Evolutionary conservation across 2,329 filamentous ascomycete genomes (phyloP).

Genomic region (Calonectria pseudoturangicola): DNA sequence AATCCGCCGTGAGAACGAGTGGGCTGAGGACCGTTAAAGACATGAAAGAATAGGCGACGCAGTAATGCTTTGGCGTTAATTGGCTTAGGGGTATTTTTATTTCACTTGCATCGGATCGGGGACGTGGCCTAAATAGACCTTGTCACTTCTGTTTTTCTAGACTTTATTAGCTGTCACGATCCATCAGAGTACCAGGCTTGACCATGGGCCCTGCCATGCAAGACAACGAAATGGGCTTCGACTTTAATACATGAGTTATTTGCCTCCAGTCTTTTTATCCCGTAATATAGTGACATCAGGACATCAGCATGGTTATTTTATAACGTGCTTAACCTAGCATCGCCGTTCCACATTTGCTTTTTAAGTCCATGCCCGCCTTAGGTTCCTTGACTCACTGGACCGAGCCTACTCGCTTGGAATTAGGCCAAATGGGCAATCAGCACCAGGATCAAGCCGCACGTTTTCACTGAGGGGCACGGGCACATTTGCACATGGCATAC

Average conservation of each 20-base stretch:
- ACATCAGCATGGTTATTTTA: too few relatives aligned
- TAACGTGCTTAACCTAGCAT: too few relatives aligned
- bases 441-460: not conserved
- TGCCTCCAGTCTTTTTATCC: too few relatives aligned
- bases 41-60: slow-evolving; percentile 27
- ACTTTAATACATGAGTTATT: slow-evolving; percentile 20
- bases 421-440: not conserved
- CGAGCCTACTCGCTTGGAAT: not conserved
- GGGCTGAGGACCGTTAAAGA: slow-evolving; percentile 86
- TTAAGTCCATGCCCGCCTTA: too few relatives aligned
- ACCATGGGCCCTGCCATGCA: slow-evolving; percentile 21
- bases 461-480: not conserved
- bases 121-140: slow-evolving; percentile 24
- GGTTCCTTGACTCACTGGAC: not conserved
- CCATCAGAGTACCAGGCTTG: slow-evolving; percentile 39
- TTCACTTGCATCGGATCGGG: slow-evolving; percentile 44
- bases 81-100: slow-evolving; percentile 48
- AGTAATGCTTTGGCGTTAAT: slow-evolving; percentile 51
- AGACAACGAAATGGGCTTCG: slow-evolving; percentile 19
- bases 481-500: not conserved
- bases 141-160: slow-evolving; percentile 34
- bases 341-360: too few relatives aligned
- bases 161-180: slow-evolving; percentile 33
- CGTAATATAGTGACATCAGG: too few relatives aligned
- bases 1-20: slow-evolving; percentile 93